phyloP scores from a whole-genome alignment of 2,329 filamentous ascomycete genomes.

The Fusarium concolor region DNA sequence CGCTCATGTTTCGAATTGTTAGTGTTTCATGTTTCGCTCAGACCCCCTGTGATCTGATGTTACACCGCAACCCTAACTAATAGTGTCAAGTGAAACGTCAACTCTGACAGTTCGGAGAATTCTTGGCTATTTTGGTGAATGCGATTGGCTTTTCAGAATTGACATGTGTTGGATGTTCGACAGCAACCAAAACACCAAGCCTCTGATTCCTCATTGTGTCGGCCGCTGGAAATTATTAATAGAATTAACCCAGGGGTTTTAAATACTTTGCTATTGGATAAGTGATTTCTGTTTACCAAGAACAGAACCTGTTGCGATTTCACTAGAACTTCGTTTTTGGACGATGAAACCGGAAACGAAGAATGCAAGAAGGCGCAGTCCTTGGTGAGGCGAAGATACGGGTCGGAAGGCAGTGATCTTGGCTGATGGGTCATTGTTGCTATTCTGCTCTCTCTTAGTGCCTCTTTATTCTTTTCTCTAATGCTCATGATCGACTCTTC shows the following conservation, averaged over 20 bases:
- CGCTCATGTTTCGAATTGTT: conserved; percentile 14
- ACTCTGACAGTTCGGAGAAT: neutral
- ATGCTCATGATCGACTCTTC: too few species aligned
- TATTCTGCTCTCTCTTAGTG: too few species aligned
- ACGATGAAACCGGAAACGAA: conserved; percentile 4
- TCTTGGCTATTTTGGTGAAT: neutral
- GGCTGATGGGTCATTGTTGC: too few species aligned
- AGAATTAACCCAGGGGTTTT: neutral
- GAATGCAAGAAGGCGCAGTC: neutral
- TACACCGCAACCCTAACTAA: neutral
- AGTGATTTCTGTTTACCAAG: neutral
- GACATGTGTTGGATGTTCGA: neutral
- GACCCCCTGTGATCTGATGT: conserved; percentile 3
- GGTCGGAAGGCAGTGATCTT: accelerated
- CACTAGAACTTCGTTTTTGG: neutral
- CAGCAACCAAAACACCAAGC: neutral
- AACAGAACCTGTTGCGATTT: neutral
- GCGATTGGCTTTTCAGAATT: conserved; percentile 12
- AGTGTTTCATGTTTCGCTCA: conserved; percentile 29
- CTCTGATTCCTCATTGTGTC: neutral
- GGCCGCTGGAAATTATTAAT: conserved; percentile 6
- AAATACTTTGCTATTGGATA: neutral
- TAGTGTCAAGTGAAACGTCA: neutral
- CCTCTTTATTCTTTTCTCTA: too few species aligned
- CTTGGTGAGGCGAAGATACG: neutral